These are phyloP conservation scores for Andrographis paniculata DNA, from an alignment of 305 asterid species.

Conservation along the genomic window DNA sequence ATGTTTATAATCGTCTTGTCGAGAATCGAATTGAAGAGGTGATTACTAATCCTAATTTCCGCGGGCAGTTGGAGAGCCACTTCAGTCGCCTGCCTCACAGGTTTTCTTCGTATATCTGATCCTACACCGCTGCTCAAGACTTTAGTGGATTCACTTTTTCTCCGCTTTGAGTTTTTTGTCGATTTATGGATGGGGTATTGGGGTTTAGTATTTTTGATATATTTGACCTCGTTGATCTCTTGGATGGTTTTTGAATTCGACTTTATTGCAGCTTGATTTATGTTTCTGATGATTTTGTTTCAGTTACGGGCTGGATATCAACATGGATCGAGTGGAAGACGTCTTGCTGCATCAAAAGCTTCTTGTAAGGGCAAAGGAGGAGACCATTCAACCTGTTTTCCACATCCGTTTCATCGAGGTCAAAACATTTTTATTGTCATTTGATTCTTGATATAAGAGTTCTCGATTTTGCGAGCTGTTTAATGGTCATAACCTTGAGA, in stretches of 20 bases:
- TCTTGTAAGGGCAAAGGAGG: constrained; percentile 70
- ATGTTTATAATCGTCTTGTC: constrained; percentile 61
- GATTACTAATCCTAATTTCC: constrained; percentile 48
- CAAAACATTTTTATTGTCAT: constrained; percentile 1
- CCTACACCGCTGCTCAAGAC: neutral
- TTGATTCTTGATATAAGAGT: constrained; percentile 1
- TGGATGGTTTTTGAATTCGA: no score
- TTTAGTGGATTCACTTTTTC: neutral
- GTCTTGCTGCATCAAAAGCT: constrained; percentile 77
- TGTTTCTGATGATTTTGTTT: constrained; percentile 7
- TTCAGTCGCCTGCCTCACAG: constrained; percentile 84
- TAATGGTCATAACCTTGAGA: neutral
- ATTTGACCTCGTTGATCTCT: no score
- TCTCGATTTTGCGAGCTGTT: no score
- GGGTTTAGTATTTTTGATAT: neutral
- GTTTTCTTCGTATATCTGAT: constrained; percentile 20
- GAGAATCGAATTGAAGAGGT: constrained; percentile 65
- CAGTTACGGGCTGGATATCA: constrained; percentile 5
- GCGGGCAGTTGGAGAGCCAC: constrained; percentile 70
- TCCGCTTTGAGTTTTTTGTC: constrained; percentile 14
- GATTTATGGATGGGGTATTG: neutral
- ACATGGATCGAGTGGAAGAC: constrained; percentile 50
- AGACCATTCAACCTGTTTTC: constrained; percentile 63
- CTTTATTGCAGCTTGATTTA: no score
- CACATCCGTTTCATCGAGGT: constrained; percentile 76